A percentile compares a stretch with the other conserved stretches of the same genome.
Conservation (phyloP, 306 rosid genomes). For the Coriaria nepalensis region DNA sequence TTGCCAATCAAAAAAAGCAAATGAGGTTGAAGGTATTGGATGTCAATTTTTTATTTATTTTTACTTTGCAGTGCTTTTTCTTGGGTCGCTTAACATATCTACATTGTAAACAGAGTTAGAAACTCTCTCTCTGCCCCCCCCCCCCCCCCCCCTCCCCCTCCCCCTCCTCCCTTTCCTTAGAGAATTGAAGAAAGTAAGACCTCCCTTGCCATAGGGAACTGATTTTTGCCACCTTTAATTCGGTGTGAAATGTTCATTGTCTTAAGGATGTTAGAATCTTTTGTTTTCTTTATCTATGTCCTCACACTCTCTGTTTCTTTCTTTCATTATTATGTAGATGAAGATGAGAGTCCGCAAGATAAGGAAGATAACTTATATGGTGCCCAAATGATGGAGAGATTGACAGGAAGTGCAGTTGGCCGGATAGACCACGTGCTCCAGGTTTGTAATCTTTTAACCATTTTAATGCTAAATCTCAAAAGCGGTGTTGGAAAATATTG, state of each 20-base stretch:
- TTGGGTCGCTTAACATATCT: too few relatives aligned
- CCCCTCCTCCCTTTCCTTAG: too few relatives aligned
- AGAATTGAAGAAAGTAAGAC: too few relatives aligned
- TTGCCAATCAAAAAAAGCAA: constrained; percentile 53
- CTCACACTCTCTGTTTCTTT: neutral
- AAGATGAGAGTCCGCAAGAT: constrained; percentile 36
- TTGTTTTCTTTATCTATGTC: neutral
- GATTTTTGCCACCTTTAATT: too few relatives aligned
- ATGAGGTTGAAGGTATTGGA: constrained; percentile 54
- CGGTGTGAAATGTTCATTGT: too few relatives aligned
- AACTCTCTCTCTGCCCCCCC: too few relatives aligned
- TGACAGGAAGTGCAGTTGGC: constrained; percentile 69
- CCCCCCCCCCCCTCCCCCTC: too few relatives aligned
- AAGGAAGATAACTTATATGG: constrained; percentile 67
- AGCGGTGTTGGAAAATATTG: too few relatives aligned
- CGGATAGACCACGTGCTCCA: constrained; percentile 92
- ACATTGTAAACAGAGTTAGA: too few relatives aligned
- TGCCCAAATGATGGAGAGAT: constrained; percentile 63
- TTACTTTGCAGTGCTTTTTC: too few relatives aligned
- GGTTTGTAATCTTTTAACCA: constrained; percentile 26
- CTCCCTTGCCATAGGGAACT: too few relatives aligned
- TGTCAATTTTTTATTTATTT: constrained; percentile 5
- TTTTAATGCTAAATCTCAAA: constrained; percentile 6
- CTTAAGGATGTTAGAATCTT: neutral
- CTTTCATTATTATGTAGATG: constrained; percentile 24